Percentiles rank a stretch among this genome's conserved stretches.
Conservation (phyloP, 2,329 filamentous ascomycete species). For the Aspergillus pseudonomiae region DNA sequence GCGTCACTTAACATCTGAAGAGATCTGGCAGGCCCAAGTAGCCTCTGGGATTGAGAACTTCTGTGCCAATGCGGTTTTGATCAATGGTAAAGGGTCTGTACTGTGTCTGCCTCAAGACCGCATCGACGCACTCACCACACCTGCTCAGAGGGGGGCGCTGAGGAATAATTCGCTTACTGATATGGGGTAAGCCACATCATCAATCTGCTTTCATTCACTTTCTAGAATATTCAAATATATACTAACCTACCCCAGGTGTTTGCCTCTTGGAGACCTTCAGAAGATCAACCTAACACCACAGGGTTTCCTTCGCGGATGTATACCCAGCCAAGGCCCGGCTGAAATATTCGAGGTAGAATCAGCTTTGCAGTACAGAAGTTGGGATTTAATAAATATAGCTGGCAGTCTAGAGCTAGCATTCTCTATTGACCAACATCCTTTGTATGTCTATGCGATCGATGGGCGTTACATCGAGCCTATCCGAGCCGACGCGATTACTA, state of each 20-base stretch:
- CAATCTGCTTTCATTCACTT: background rate
- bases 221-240: background rate
- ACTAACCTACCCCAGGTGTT: constrained; percentile 24
- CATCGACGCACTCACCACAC: constrained; percentile 38
- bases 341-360: constrained; percentile 39
- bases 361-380: constrained; percentile 37
- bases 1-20: constrained; percentile 56
- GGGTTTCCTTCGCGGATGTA: constrained; percentile 29
- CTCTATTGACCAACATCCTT: constrained; percentile 50
- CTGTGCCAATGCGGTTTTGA: constrained; percentile 63
- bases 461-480: constrained; percentile 48
- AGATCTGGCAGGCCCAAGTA: constrained; percentile 40
- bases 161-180: constrained; percentile 30
- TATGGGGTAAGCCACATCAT: constrained; percentile 25
- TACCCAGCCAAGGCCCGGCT: constrained; percentile 26
- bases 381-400: constrained; percentile 43
- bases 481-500: constrained; percentile 38
- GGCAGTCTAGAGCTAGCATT: constrained; percentile 36
- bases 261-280: constrained; percentile 26
- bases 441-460: constrained; percentile 51
- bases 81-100: constrained; percentile 59
- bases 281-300: constrained; percentile 22
- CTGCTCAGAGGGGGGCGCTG: constrained; percentile 14
- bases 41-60: constrained; percentile 44
- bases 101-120: constrained; percentile 26